These are phyloP conservation scores for Ganoderma resinaceum DNA, from an alignment of 1,284 basidiomycete species.

Conservation along the genomic window DNA sequence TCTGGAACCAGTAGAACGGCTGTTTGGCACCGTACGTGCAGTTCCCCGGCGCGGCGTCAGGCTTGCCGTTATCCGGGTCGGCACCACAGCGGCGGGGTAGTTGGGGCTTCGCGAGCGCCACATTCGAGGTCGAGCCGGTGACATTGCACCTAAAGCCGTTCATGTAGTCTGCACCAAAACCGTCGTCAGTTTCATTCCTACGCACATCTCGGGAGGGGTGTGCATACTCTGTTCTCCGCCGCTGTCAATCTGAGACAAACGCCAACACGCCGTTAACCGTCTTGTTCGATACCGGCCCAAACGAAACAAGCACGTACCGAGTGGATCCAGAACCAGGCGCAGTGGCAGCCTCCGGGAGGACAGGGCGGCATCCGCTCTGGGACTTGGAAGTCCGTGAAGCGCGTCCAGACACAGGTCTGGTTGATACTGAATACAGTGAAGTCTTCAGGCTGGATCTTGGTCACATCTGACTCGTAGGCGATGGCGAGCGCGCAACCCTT, in stretches of 20 bases:
- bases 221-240: slow-evolving; percentile 57
- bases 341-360: slow-evolving; percentile 68
- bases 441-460: slow-evolving; percentile 65
- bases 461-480: slow-evolving; percentile 68
- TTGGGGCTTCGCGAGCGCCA: slow-evolving; percentile 57
- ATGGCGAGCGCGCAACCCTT: slow-evolving; percentile 76
- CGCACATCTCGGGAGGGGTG: no score
- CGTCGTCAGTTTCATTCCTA: neutral
- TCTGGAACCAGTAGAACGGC: slow-evolving; percentile 72
- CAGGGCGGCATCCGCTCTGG: slow-evolving; percentile 75
- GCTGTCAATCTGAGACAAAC: slow-evolving; percentile 42
- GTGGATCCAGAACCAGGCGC: slow-evolving; percentile 81
- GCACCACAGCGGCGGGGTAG: slow-evolving; percentile 63
- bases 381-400: slow-evolving; percentile 69
- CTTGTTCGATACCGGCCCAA: neutral
- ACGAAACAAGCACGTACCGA: slow-evolving; percentile 41
- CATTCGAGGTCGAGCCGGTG: slow-evolving; percentile 58
- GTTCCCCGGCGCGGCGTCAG: slow-evolving; percentile 57
- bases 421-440: slow-evolving; percentile 79
- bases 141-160: slow-evolving; percentile 78
- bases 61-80: slow-evolving; percentile 48
- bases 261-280: neutral
- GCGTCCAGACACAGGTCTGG: slow-evolving; percentile 74
- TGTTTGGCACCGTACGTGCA: slow-evolving; percentile 74
- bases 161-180: slow-evolving; percentile 62